These are phyloP conservation scores for Microbotryum violaceum DNA, from an alignment of 1,284 basidiomycete genomes.

Conservation along the genomic window DNA sequence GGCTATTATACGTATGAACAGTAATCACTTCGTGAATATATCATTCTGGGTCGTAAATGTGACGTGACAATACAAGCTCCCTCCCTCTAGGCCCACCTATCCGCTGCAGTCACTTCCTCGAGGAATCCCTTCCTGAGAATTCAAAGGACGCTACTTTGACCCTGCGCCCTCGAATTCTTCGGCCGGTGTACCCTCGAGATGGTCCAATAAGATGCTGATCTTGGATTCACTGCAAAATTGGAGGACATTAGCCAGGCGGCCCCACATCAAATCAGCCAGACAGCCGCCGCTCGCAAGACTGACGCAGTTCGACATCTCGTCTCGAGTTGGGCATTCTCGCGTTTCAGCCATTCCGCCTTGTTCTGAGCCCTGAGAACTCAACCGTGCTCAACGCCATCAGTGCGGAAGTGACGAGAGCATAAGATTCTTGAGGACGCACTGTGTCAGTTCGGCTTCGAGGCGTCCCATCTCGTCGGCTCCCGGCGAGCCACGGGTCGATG, in stretches of 20 bases:
- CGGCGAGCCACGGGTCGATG: constrained; percentile 4
- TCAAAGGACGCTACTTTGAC: too few relatives aligned
- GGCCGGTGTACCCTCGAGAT: constrained; percentile 13
- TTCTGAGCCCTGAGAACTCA: constrained; percentile 21
- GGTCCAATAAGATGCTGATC: constrained; percentile 28
- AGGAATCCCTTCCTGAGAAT: too few relatives aligned
- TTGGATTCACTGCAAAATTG: constrained; percentile 18
- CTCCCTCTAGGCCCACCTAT: too few relatives aligned
- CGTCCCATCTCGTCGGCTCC: constrained; percentile 10
- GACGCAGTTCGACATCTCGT: constrained; percentile 29
- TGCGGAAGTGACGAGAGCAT: neutral
- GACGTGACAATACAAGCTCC: too few relatives aligned
- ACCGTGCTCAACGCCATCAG: neutral
- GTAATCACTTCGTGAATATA: too few relatives aligned
- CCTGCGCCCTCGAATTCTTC: too few relatives aligned
- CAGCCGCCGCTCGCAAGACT: neutral
- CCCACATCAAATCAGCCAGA: neutral
- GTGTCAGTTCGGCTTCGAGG: constrained; percentile 17
- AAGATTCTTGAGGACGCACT: constrained; percentile 1
- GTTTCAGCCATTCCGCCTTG: constrained; percentile 35
- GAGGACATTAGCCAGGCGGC: neutral
- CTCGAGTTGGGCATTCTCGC: constrained; percentile 35
- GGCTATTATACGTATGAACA: neutral
- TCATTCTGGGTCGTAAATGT: too few relatives aligned
- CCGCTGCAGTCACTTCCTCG: too few relatives aligned